Evolutionary conservation across 2,329 filamentous ascomycete species (phyloP).

Genomic region (Fusarium ramigenum): DNA sequence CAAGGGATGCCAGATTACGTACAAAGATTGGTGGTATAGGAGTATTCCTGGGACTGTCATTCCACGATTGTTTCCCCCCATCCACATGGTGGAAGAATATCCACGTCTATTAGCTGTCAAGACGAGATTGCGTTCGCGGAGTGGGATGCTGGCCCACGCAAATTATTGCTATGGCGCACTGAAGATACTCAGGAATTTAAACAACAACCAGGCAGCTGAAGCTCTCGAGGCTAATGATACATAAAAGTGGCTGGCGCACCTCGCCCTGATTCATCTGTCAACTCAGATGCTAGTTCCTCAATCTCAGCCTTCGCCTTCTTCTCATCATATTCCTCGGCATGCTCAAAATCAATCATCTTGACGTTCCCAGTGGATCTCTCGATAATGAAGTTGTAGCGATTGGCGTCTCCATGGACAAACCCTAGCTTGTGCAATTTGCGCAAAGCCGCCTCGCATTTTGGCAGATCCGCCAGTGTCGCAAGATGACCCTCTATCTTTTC

Average conservation of each 20-base stretch:
- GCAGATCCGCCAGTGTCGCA: background rate
- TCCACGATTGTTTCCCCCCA: background rate
- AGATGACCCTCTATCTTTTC: background rate
- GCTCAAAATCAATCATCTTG: background rate
- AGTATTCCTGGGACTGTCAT: background rate
- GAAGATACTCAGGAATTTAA: background rate
- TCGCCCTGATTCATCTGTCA: background rate
- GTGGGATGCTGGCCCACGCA: accelerated
- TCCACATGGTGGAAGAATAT: no score
- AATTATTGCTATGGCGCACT: accelerated
- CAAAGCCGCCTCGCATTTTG: background rate
- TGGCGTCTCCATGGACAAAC: background rate
- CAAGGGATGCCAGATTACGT: background rate
- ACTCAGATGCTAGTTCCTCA: background rate
- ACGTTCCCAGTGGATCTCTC: background rate
- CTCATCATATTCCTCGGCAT: background rate
- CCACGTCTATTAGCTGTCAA: background rate
- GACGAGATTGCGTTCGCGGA: background rate
- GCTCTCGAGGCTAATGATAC: background rate
- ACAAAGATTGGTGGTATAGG: no score
- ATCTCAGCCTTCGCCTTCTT: background rate
- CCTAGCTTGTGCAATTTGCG: background rate
- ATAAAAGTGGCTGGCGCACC: accelerated
- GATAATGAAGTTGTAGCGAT: background rate
- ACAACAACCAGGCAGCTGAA: accelerated